Conservation (phyloP, 2,329 filamentous ascomycete genomes). For the Whalleya microplaca region DNA sequence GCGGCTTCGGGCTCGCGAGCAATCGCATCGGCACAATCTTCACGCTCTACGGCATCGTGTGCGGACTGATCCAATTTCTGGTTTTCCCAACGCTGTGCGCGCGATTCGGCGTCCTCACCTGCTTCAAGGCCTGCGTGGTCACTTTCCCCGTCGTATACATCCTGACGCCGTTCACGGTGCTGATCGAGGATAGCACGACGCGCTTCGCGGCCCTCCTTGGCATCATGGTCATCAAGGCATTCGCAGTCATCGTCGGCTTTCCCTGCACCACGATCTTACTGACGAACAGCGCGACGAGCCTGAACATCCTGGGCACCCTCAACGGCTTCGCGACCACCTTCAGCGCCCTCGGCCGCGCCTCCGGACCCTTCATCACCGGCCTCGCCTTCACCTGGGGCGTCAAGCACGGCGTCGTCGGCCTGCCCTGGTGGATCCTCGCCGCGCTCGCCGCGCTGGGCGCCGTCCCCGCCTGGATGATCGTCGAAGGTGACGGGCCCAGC, state of each 20-base stretch:
- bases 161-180: slow-evolving; percentile 77
- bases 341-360: slow-evolving; percentile 76
- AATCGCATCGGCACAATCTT: slow-evolving; percentile 83
- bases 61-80: slow-evolving; percentile 83
- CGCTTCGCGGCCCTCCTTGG: slow-evolving; percentile 67
- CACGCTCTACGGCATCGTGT: slow-evolving; percentile 78
- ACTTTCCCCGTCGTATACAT: slow-evolving; percentile 77
- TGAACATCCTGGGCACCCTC: slow-evolving; percentile 80
- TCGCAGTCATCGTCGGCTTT: slow-evolving; percentile 81
- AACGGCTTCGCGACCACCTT: slow-evolving; percentile 90
- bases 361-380: slow-evolving; percentile 77
- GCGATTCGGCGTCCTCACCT: slow-evolving; percentile 73
- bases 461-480: slow-evolving; percentile 73
- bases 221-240: slow-evolving; percentile 75
- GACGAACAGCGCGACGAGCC: slow-evolving; percentile 79
- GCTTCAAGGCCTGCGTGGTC: slow-evolving; percentile 68
- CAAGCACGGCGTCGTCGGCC: slow-evolving; percentile 73
- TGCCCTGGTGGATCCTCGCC: slow-evolving; percentile 81
- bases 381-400: slow-evolving; percentile 76
- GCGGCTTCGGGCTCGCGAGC: slow-evolving; percentile 76
- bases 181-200: slow-evolving; percentile 51
- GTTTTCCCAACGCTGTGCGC: slow-evolving; percentile 78
- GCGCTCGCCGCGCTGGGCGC: slow-evolving; percentile 65
- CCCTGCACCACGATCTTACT: slow-evolving; percentile 88
- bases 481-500: slow-evolving; percentile 72